Base-by-base conservation (phyloP, 768 basidiomycete genomes). In the Lentinula sp. region DNA sequence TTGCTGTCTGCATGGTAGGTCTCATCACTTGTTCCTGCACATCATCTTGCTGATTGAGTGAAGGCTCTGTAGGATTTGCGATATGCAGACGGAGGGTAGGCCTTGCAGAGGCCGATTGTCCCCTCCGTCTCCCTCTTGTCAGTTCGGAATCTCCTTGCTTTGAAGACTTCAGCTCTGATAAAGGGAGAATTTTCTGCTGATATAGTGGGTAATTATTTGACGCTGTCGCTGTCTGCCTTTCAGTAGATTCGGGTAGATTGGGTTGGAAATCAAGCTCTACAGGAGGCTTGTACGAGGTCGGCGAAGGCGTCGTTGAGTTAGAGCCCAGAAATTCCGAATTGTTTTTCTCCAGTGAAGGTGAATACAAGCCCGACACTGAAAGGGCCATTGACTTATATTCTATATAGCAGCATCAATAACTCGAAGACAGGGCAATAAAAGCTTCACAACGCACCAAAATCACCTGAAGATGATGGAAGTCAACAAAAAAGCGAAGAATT, bases 31-130 rank as follows among this genome's bases (percentile, higher is more conserved):
- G 40, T 23, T 45, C 55, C 40, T 56, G 55, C 23, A 31, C 23
- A 23, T 21, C 16, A 31, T 40, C 40, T 28, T 18, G 42, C 11
- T 56, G 18, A 35, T 40, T 31, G 48, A 10, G 37, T 37, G n/a
- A 13, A 40, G 21, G 49, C 11, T 51, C 59, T 6, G 59, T 60
- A n/a, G 59, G 59, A 60, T 60, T 60, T 13, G 59, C 59, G n/a
- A 60, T 60, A 23, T 60, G 59, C 23, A 60, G 39, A 15, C 59
- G 15, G 10, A 60, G 50, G n/a, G 32, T 60, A 21, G 59, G 59
- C 16, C 59, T 49, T 39, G 57, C 43, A 48, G 57, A 34, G 4
- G 59, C 59, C 13, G 59, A 60, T 21, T 60, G 48, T 23, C 59
- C 59, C 21, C 59, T 51, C 1, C 49, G 50, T 31, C 59, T 46